phyloP scores from a whole-genome alignment of 2,329 filamentous ascomycete genomes.

The Davidsoniella eucalypti region DNA sequence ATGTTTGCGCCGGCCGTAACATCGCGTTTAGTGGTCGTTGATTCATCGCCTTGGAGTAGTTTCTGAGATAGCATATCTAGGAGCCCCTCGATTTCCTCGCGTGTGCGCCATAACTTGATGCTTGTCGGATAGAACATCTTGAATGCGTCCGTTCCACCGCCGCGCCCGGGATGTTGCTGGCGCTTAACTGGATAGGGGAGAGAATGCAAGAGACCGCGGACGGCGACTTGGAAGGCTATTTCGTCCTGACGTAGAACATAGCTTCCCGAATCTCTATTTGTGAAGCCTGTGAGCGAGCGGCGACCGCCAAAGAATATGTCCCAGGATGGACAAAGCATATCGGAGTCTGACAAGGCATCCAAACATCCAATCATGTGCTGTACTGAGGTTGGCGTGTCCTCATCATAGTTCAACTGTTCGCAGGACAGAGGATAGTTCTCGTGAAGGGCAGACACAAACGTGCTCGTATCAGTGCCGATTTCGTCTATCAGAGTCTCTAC shows the following conservation, averaged over 20 bases:
- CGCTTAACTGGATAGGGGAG: slow-evolving; percentile 75
- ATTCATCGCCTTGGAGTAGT: slow-evolving; percentile 37
- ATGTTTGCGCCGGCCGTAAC: slow-evolving; percentile 31
- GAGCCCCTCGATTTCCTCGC: slow-evolving; percentile 63
- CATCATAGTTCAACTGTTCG: slow-evolving; percentile 29
- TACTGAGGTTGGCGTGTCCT: slow-evolving; percentile 35
- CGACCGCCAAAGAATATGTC: slow-evolving; percentile 48
- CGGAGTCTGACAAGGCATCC: slow-evolving; percentile 71
- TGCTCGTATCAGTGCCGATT: slow-evolving; percentile 79
- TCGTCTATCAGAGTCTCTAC: slow-evolving; percentile 76
- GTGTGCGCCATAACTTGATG: slow-evolving; percentile 65
- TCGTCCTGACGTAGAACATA: slow-evolving; percentile 83
- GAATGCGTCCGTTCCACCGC: slow-evolving; percentile 38
- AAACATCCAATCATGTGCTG: slow-evolving; percentile 76
- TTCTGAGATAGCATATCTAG: slow-evolving; percentile 53
- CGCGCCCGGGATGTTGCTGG: slow-evolving; percentile 10
- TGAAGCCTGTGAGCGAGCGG: slow-evolving; percentile 22
- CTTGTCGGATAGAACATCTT: slow-evolving; percentile 89
- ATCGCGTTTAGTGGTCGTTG: slow-evolving; percentile 19
- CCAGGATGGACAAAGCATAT: slow-evolving; percentile 63
- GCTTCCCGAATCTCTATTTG: slow-evolving; percentile 39
- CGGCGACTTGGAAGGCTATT: slow-evolving; percentile 80
- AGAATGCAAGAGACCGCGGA: slow-evolving; percentile 70
- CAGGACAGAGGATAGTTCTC: slow-evolving; percentile 90
- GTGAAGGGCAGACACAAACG: slow-evolving; percentile 77